phyloP scores from a whole-genome alignment of 768 basidiomycete genomes.

The Mycena albidolilacea region DNA sequence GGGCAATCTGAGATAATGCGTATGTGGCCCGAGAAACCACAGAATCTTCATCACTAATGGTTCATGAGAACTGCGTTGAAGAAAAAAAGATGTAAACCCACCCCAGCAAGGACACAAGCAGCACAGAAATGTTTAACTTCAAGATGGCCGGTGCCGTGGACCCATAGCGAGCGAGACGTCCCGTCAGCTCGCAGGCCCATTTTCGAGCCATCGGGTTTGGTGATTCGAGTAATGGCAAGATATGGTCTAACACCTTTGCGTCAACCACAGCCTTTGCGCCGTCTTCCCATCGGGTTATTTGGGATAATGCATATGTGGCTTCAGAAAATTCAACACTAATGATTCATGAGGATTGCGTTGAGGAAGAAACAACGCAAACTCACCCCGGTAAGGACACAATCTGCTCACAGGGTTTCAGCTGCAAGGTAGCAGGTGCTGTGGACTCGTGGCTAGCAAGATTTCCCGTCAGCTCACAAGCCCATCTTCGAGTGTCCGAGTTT shows the following conservation, averaged over 20 bases:
- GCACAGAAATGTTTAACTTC: not conserved
- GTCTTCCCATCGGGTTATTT: not conserved
- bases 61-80: too few species aligned
- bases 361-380: not conserved
- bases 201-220: not conserved
- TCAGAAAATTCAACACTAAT: too few species aligned
- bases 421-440: not conserved
- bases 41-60: too few species aligned
- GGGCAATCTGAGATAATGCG: not conserved
- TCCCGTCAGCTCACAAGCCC: too few species aligned
- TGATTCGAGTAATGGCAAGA: not conserved
- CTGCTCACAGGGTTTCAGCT: too few species aligned
- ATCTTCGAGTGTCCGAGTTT: too few species aligned
- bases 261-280: not conserved
- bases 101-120: not conserved
- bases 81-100: too few species aligned
- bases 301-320: not conserved
- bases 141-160: not conserved
- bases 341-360: not conserved
- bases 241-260: not conserved
- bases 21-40: too few species aligned
- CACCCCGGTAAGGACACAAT: not conserved
- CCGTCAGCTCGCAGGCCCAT: not conserved
- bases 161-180: not conserved
- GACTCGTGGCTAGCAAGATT: not conserved